A percentile compares a stretch with the other conserved stretches of the same genome.
Conservation (phyloP, 2,329 filamentous ascomycete genomes). For the Blastomyces percursus region DNA sequence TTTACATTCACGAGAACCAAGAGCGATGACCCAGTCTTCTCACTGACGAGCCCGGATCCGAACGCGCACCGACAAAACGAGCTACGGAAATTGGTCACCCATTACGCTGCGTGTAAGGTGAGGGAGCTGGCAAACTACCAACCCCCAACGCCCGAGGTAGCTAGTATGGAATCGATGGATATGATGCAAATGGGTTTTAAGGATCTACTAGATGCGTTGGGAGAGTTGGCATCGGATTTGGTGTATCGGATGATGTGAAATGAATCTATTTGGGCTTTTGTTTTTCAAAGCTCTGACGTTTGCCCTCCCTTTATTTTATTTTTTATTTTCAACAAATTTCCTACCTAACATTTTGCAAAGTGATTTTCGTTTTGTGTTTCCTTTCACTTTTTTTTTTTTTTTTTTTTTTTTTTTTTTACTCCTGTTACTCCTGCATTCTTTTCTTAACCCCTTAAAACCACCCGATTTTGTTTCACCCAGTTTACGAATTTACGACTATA, state of each 20-base stretch:
- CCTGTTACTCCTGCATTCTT: constrained; percentile 10
- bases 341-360: background rate
- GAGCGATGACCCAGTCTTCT: constrained; percentile 29
- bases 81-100: constrained; percentile 30
- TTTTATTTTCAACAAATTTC: background rate
- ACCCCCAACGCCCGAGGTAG: constrained; percentile 9
- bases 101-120: constrained; percentile 33
- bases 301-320: background rate
- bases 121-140: constrained; percentile 27
- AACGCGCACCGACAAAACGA: constrained; percentile 29
- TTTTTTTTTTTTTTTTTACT: background rate
- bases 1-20: constrained; percentile 32
- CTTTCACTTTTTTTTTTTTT: no score
- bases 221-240: constrained; percentile 33
- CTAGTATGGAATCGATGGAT: constrained; percentile 17
- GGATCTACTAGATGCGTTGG: constrained; percentile 27
- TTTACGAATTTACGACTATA: background rate
- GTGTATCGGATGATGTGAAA: constrained; percentile 33
- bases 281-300: background rate
- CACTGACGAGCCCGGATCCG: constrained; percentile 23
- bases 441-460: constrained; percentile 8
- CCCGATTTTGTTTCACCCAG: constrained; percentile 6
- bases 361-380: background rate
- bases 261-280: background rate
- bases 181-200: constrained; percentile 25